Evolutionary conservation across 192 early-diverging fungal species (phyloP).

Genomic region (Backusella psychrophila): DNA sequence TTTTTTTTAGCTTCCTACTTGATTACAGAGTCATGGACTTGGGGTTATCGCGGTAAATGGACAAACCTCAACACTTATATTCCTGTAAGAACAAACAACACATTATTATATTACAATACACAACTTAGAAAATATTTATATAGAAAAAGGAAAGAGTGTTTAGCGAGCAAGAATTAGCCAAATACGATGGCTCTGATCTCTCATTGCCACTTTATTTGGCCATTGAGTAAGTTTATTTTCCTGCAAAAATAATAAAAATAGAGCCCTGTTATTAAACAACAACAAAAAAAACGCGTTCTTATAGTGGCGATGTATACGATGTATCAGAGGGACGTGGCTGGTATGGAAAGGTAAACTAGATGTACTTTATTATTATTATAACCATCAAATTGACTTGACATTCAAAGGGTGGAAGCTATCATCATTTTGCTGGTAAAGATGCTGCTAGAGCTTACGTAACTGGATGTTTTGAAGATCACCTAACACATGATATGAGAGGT

Average conservation of each 20-base stretch:
- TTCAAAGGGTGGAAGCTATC: constrained; percentile 69
- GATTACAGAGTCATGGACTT: constrained; percentile 74
- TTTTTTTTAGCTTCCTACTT: constrained; percentile 60
- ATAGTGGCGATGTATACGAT: constrained; percentile 91
- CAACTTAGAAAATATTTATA: not conserved
- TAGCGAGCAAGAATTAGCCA: constrained; percentile 71
- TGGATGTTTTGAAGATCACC: constrained; percentile 90
- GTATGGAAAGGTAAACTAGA: constrained; percentile 69
- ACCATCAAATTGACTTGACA: not conserved
- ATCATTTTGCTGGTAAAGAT: constrained; percentile 89
- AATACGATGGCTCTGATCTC: constrained; percentile 84
- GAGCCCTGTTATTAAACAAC: not conserved
- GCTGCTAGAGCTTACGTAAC: constrained; percentile 93
- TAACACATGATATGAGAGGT: constrained; percentile 93
- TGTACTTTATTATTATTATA: not conserved
- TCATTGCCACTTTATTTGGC: constrained; percentile 86
- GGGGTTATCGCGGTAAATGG: constrained; percentile 72
- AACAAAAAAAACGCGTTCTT: not conserved
- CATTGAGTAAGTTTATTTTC: constrained; percentile 59
- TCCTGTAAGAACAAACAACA: constrained; percentile 44
- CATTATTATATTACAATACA: not conserved
- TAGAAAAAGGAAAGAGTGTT: constrained; percentile 60
- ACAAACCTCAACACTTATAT: constrained; percentile 69
- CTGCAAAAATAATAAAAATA: too few species aligned
- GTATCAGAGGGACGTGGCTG: constrained; percentile 73